Evolutionary conservation across 2,329 filamentous ascomycete species (phyloP).

Genomic region (Trichoderma atrobrunneum): DNA sequence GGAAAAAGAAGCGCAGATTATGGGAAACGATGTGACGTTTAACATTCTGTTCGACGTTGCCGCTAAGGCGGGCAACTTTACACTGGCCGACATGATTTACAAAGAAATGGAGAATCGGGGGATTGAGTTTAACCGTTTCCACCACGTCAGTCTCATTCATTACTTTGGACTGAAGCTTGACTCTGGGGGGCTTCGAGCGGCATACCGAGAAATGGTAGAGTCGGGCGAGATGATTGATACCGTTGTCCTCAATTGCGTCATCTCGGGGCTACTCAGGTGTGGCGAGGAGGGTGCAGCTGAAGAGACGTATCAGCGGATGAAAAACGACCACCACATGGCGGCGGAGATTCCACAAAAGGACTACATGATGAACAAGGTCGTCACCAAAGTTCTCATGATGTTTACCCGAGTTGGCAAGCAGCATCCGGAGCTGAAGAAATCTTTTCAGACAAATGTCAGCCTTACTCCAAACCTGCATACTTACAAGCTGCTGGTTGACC

Average conservation of each 20-base stretch:
- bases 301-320: conserved; percentile 82
- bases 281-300: conserved; percentile 76
- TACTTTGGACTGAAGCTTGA: conserved; percentile 76
- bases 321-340: conserved; percentile 50
- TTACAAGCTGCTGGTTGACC: conserved; percentile 73
- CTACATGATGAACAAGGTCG: conserved; percentile 46
- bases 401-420: conserved; percentile 53
- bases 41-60: conserved; percentile 90
- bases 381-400: conserved; percentile 57
- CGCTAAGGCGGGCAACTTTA: conserved; percentile 79
- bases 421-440: conserved; percentile 52
- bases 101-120: conserved; percentile 73
- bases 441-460: conserved; percentile 60
- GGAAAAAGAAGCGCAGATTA: conserved; percentile 68
- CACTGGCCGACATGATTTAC: conserved; percentile 79
- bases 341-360: conserved; percentile 43
- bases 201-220: conserved; percentile 80
- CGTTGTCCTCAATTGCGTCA: conserved; percentile 79
- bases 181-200: conserved; percentile 67
- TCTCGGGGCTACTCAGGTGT: conserved; percentile 71
- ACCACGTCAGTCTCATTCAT: conserved; percentile 78
- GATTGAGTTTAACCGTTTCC: conserved; percentile 70
- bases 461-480: conserved; percentile 75
- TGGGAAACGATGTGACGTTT: conserved; percentile 76
- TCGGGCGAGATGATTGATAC: conserved; percentile 87